phyloP scores from a whole-genome alignment of 352 stramenopile genomes.

The Phytophthora pistaciae region DNA sequence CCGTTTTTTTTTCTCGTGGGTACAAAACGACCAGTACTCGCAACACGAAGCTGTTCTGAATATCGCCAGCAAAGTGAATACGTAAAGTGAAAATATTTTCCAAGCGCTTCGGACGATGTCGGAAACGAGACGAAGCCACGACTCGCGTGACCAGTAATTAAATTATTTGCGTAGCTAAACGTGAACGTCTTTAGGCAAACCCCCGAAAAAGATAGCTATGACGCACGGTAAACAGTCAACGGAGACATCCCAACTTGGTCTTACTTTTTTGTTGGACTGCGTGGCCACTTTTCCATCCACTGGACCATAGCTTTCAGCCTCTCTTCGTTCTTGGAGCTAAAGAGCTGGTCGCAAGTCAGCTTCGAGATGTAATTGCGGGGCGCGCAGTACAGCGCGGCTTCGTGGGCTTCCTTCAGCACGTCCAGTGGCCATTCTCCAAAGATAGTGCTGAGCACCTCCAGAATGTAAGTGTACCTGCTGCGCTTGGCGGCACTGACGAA shows the following conservation, averaged over 20 bases:
- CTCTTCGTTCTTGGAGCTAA: neutral
- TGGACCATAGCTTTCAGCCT: neutral
- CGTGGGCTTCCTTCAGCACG: neutral
- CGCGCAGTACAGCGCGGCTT: neutral
- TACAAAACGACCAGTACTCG: too few relatives aligned
- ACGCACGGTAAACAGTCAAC: too few relatives aligned
- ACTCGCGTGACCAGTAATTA: too few relatives aligned
- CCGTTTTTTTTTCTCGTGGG: too few relatives aligned
- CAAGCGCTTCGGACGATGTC: too few relatives aligned
- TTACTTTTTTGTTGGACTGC: neutral
- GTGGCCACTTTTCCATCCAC: neutral
- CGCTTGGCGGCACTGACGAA: neutral
- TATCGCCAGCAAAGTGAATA: too few relatives aligned
- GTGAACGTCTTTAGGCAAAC: too few relatives aligned
- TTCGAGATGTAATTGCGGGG: neutral
- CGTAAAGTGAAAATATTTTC: too few relatives aligned
- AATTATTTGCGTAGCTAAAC: too few relatives aligned
- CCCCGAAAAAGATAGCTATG: too few relatives aligned
- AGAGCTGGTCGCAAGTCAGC: neutral
- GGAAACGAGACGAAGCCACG: too few relatives aligned
- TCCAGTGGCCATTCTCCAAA: neutral
- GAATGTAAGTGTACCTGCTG: neutral
- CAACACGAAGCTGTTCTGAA: too few relatives aligned
- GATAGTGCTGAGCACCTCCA: neutral
- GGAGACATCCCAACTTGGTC: neutral